Evolutionary conservation across 345 rosid species (phyloP), one percentile per base, ranked within the genome.

Genomic region (Salix suchowensis): DNA sequence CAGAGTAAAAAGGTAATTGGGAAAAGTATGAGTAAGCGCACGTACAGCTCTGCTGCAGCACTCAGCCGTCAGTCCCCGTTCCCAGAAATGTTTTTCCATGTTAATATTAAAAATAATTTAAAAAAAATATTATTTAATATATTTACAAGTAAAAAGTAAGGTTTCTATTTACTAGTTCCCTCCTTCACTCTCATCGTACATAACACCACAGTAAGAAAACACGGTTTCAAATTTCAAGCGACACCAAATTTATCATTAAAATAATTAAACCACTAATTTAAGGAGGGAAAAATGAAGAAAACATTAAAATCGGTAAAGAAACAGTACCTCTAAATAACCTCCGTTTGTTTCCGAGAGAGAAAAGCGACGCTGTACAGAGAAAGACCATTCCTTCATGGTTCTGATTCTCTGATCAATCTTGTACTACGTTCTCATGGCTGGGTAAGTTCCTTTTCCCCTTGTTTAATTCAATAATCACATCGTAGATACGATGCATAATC

Each of bases 381-480:
- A 36, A 37, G 5, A 9, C 21, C 13, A 4, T 30, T 26, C 5
- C 46, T 12, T 16, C 23, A 2, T 36, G 14, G 12, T 58, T 72
- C 32, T 58, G 67, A 39, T 52, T 66, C 36, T 13, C 65, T 61
- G 16, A 60, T 76, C 68, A 21, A 55, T 52, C 39, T 37, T 50
- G 16, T 21, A 5, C 60, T 18, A 12, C 52, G 34, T 76, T 78
- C 46, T 44, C 19, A 78, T 78, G 81, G 66, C 81, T 44, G 77
- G 77, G 81, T 67, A 78, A 73, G 34, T 21, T 55, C 69, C 58
- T 73, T 39, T 61, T 39, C 12, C 10, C 3, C 19, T 26, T 8
- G n/a, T 76, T 16, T 19, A 9, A 19, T 21, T 21, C 37, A 50
- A 72, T 28, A 44, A 76, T 66, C 42, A 7, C 42, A 34, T 48